Percentiles rank a stretch among this genome's conserved stretches.
Conservation (phyloP, 768 basidiomycete genomes). For the Sporobolomyces roseus region DNA sequence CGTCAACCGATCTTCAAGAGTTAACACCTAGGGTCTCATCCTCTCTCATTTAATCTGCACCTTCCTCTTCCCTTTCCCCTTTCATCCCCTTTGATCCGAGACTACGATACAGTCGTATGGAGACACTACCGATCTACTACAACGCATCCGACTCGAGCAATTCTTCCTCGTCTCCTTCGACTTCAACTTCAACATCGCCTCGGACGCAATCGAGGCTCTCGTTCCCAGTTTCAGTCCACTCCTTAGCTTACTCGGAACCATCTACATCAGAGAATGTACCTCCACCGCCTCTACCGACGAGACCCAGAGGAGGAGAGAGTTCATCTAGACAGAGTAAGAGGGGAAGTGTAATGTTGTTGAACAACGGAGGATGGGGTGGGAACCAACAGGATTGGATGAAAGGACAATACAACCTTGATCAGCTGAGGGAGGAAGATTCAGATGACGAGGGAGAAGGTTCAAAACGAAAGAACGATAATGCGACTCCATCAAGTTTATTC, state of each 20-base stretch:
- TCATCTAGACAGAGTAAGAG: not conserved
- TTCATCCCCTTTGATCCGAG: not conserved
- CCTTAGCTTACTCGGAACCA: not conserved
- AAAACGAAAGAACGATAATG: not conserved
- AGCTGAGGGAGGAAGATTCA: not conserved
- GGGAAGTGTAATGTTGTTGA: conserved; percentile 3
- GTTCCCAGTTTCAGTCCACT: conserved; percentile 11
- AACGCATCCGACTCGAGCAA: too few relatives aligned
- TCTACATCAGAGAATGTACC: not conserved
- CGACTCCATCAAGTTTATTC: not conserved
- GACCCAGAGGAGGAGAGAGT: not conserved
- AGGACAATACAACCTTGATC: not conserved
- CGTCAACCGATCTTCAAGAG: too few relatives aligned
- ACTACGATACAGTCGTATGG: not conserved
- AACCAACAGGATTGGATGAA: conserved; percentile 1
- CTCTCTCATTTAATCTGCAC: too few relatives aligned
- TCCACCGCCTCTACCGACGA: not conserved
- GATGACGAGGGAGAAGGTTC: too few relatives aligned
- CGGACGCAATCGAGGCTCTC: too few relatives aligned
- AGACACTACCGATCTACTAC: not conserved
- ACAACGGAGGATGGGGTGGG: not conserved
- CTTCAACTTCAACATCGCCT: too few relatives aligned
- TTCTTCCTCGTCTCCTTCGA: too few relatives aligned
- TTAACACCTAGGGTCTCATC: too few relatives aligned
- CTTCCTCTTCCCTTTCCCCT: not conserved